phyloP scores from a whole-genome alignment of 1,284 basidiomycete genomes.

The Trametes polyzona region DNA sequence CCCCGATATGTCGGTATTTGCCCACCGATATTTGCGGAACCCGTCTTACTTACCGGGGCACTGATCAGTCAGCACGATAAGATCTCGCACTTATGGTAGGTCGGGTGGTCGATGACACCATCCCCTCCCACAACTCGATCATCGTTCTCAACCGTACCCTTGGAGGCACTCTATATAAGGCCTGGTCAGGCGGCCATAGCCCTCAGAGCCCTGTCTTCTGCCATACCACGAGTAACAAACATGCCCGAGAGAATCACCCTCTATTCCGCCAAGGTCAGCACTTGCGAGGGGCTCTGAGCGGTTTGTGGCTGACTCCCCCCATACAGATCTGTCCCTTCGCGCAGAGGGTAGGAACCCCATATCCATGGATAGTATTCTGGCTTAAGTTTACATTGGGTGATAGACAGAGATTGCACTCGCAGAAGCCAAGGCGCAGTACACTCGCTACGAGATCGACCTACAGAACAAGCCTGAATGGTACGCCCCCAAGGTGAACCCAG shows the following conservation, averaged over 20 bases:
- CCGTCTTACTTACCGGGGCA: too few species aligned
- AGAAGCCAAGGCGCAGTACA: conserved; percentile 31
- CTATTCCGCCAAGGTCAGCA: conserved; percentile 28
- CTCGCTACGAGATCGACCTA: conserved; percentile 30
- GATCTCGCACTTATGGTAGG: not conserved
- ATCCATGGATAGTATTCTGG: not conserved
- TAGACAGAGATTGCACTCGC: conserved; percentile 21
- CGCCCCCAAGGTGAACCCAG: conserved; percentile 43
- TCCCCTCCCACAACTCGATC: conserved; percentile 4
- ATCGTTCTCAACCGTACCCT: not conserved
- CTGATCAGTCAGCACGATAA: conserved; percentile 4
- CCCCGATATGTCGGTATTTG: too few species aligned
- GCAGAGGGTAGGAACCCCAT: not conserved
- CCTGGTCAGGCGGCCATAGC: too few species aligned
- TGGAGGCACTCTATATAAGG: not conserved
- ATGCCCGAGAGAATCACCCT: conserved; percentile 29
- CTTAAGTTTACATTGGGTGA: not conserved
- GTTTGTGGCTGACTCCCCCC: too few species aligned
- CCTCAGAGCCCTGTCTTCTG: too few species aligned
- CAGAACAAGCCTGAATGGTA: conserved; percentile 46
- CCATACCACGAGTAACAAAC: not conserved
- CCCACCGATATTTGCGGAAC: not conserved
- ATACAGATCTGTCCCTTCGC: conserved; percentile 10
- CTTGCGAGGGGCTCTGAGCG: too few species aligned
- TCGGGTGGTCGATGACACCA: conserved; percentile 3